A percentile compares a stretch with the other conserved stretches of the same genome.
phyloP scores from a whole-genome alignment of 2,329 filamentous ascomycete species.

The Lachnellula suecica region DNA sequence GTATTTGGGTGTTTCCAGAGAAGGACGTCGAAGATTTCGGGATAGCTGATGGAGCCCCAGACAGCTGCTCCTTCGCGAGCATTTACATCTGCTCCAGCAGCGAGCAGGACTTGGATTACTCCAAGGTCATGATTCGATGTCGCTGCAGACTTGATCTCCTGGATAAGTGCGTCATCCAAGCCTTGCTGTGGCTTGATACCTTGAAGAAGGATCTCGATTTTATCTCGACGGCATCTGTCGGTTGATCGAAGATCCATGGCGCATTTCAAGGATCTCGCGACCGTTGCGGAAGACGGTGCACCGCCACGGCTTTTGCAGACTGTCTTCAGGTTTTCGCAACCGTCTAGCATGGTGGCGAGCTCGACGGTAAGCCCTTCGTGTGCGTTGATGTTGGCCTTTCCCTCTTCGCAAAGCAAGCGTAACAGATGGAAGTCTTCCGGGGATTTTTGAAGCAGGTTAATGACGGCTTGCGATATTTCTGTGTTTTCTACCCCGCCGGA shows the following conservation, averaged over 20 bases:
- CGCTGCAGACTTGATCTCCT: constrained; percentile 47
- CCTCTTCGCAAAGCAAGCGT: constrained; percentile 47
- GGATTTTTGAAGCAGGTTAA: constrained; percentile 41
- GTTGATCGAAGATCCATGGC: constrained; percentile 12
- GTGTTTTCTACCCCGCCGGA: constrained; percentile 37
- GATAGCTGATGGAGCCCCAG: constrained; percentile 48
- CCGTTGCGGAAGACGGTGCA: constrained; percentile 5
- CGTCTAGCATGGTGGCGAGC: constrained; percentile 7
- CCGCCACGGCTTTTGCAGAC: constrained; percentile 6
- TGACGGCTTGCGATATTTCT: constrained; percentile 44
- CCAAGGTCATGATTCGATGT: constrained; percentile 41
- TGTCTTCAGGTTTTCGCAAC: constrained; percentile 8
- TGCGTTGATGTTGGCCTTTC: constrained; percentile 54
- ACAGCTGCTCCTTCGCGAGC: constrained; percentile 50
- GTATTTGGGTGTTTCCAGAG: constrained; percentile 42
- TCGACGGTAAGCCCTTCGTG: constrained; percentile 41
- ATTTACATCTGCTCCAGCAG: constrained; percentile 55
- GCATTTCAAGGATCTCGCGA: constrained; percentile 9
- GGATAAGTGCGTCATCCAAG: constrained; percentile 45
- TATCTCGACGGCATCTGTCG: constrained; percentile 30
- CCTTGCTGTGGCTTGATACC: constrained; percentile 43
- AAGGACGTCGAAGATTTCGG: constrained; percentile 48
- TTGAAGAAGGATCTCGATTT: constrained; percentile 47
- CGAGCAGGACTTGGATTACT: constrained; percentile 47
- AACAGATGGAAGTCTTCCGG: constrained; percentile 52